These are phyloP conservation scores for Cordia subcordata DNA, from an alignment of 257 asterid species.

Conservation along the genomic window DNA sequence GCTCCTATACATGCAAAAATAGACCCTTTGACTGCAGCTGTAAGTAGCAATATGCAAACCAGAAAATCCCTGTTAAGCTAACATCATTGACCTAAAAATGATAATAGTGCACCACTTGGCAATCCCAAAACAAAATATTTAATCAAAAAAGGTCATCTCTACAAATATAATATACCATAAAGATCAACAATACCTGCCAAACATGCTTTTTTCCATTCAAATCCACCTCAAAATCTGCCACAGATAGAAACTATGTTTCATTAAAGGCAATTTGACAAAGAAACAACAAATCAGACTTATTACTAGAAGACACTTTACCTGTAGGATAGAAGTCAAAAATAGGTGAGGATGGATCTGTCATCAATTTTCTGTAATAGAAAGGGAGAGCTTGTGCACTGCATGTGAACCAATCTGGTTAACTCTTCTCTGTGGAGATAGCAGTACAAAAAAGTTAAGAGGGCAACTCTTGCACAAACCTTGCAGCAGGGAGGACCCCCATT, in stretches of 20 bases:
- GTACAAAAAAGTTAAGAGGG: background rate
- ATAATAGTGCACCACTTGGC: background rate
- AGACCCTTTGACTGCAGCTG: background rate
- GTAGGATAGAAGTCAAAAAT: conserved; percentile 60
- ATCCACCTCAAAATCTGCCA: conserved; percentile 57
- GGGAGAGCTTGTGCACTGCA: conserved; percentile 66
- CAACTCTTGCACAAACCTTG: conserved; percentile 37
- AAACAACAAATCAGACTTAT: background rate
- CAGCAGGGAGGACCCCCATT: conserved; percentile 76
- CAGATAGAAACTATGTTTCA: conserved; percentile 11
- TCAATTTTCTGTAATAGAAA: conserved; percentile 39
- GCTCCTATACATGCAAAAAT: background rate
- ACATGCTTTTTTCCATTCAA: conserved; percentile 48
- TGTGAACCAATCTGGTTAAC: conserved; percentile 10
- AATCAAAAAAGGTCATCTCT: too few relatives aligned
- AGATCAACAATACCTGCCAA: conserved; percentile 45
- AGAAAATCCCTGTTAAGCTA: background rate
- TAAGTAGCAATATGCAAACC: background rate
- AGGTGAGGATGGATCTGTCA: conserved; percentile 57
- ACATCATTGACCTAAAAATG: background rate
- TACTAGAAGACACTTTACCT: conserved; percentile 26
- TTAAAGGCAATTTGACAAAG: background rate
- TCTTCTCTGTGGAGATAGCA: background rate
- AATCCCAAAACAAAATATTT: background rate
- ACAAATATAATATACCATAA: background rate